phyloP scores from a whole-genome alignment of 495 filamentous ascomycete genomes.

The Xylaria cubensis region DNA sequence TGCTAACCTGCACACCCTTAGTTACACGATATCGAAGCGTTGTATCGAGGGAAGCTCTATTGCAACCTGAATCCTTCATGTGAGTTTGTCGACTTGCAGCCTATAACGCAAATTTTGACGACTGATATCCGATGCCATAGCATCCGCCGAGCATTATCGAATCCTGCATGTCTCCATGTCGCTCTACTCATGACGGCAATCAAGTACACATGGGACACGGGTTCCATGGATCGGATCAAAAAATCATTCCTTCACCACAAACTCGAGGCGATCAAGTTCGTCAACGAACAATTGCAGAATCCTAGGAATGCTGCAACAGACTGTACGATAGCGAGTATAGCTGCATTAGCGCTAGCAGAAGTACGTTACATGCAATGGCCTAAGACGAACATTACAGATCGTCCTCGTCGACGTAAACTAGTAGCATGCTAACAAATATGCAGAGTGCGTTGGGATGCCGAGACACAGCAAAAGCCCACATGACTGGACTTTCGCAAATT shows the following conservation, averaged over 20 bases:
- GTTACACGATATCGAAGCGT: constrained; percentile 28
- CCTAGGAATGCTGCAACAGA: constrained; percentile 20
- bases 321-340: constrained; percentile 29
- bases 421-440: constrained; percentile 8
- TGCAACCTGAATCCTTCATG: constrained; percentile 27
- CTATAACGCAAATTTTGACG: background rate
- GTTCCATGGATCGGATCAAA: constrained; percentile 28
- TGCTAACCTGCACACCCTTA: constrained; percentile 12
- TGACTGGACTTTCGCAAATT: constrained; percentile 27
- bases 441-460: constrained; percentile 28
- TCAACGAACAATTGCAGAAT: constrained; percentile 33
- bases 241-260: constrained; percentile 37
- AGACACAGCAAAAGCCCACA: constrained; percentile 29
- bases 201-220: constrained; percentile 32
- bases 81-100: background rate
- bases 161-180: constrained; percentile 28
- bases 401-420: background rate
- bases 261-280: constrained; percentile 33
- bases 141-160: constrained; percentile 28
- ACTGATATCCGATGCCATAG: constrained; percentile 17
- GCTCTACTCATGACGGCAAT: constrained; percentile 33
- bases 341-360: constrained; percentile 25
- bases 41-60: constrained; percentile 26
- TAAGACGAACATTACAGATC: background rate
- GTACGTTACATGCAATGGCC: background rate